Conservation (phyloP, 441 rosid species). For the Pelargonium australe region DNA sequence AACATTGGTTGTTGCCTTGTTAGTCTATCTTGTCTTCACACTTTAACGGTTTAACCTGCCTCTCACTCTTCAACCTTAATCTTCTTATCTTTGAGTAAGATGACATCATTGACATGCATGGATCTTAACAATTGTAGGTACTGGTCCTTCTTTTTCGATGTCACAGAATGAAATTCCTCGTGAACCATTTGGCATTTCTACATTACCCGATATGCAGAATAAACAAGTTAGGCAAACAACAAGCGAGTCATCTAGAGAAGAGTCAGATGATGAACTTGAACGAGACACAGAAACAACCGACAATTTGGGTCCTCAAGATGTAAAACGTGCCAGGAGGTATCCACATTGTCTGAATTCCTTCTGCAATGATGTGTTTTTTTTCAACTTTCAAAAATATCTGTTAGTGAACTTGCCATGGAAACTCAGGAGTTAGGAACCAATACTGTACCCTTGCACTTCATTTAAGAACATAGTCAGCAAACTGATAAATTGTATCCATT, state of each 20-base stretch:
- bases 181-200: not conserved
- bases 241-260: constrained; percentile 1
- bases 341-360: not conserved
- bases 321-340: constrained; percentile 1
- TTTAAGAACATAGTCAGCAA: too few species aligned
- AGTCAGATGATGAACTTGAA: constrained; percentile 1
- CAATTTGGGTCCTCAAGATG: constrained; percentile 8
- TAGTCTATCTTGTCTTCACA: not conserved
- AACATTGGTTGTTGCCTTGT: not conserved
- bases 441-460: too few species aligned
- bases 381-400: too few species aligned
- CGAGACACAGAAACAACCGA: constrained; percentile 4
- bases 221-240: constrained; percentile 5
- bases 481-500: not conserved
- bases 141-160: constrained; percentile 5
- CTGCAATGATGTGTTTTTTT: not conserved
- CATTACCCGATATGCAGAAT: not conserved
- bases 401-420: too few species aligned
- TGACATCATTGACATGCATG: not conserved
- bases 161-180: not conserved
- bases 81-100: not conserved
- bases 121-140: not conserved
- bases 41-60: not conserved
- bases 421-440: too few species aligned
- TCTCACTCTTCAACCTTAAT: not conserved